A percentile compares a stretch with the other conserved stretches of the same genome.
Evolutionary conservation across 2,329 filamentous ascomycete species (phyloP).

Genomic region (Botrytis byssoidea): DNA sequence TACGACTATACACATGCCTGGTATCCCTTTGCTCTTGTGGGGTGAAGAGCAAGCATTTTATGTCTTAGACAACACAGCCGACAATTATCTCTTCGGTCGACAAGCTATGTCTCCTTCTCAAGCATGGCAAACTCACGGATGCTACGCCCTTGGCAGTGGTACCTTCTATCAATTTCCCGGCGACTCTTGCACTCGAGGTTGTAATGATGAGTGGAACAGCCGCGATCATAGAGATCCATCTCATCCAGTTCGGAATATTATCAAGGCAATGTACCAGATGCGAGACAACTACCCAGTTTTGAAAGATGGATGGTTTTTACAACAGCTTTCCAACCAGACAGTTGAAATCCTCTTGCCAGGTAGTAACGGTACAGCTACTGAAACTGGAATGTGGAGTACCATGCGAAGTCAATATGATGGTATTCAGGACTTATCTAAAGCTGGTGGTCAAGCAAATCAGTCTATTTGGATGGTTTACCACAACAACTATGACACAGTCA

Average conservation of each 20-base stretch:
- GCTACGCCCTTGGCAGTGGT: constrained; percentile 55
- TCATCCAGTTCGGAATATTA: constrained; percentile 58
- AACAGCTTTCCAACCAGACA: constrained; percentile 57
- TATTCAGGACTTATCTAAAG: constrained; percentile 51
- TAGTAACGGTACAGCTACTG: constrained; percentile 51
- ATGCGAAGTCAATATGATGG: constrained; percentile 49
- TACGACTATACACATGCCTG: constrained; percentile 58
- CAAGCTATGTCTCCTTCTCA: constrained; percentile 60
- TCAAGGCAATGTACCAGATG: constrained; percentile 62
- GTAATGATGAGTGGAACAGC: constrained; percentile 55
- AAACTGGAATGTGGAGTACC: constrained; percentile 61
- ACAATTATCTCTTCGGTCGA: constrained; percentile 64
- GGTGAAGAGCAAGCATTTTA: constrained; percentile 67
- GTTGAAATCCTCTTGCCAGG: constrained; percentile 51
- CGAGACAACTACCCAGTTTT: constrained; percentile 55
- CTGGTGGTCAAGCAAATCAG: constrained; percentile 45
- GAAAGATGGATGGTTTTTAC: constrained; percentile 57
- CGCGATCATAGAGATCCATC: constrained; percentile 63
- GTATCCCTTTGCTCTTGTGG: constrained; percentile 59
- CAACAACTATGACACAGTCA: constrained; percentile 48
- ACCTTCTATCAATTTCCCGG: constrained; percentile 60
- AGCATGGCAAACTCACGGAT: constrained; percentile 65
- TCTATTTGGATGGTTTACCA: constrained; percentile 52
- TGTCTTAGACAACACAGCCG: constrained; percentile 60
- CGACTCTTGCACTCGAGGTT: constrained; percentile 53